Percentiles rank a stretch among this genome's conserved stretches.
phyloP scores from a whole-genome alignment of 2,329 filamentous ascomycete genomes.

The Arthrinium phaeospermum region DNA sequence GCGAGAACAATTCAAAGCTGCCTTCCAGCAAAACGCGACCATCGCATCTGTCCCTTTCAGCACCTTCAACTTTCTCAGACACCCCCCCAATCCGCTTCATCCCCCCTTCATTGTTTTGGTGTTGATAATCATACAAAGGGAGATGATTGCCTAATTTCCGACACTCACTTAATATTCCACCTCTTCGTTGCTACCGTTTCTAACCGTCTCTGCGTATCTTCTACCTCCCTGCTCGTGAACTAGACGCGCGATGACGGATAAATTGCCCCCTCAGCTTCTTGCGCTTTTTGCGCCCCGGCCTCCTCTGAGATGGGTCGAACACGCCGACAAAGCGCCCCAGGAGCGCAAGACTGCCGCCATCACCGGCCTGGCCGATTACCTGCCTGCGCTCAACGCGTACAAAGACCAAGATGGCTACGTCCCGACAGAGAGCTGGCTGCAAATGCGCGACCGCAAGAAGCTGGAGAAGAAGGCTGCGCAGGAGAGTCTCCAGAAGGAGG shows the following conservation, averaged over 20 bases:
- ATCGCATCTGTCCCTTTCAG: slow-evolving; percentile 18
- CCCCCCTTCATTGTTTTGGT: background rate
- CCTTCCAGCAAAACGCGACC: slow-evolving; percentile 10
- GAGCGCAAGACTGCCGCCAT: slow-evolving; percentile 78
- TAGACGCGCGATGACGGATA: slow-evolving; percentile 79
- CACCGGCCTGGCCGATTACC: slow-evolving; percentile 74
- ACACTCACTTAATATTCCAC: background rate
- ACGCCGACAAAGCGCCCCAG: slow-evolving; percentile 82
- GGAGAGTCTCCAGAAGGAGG: slow-evolving; percentile 68
- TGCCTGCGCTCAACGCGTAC: slow-evolving; percentile 77
- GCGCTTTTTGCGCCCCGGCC: slow-evolving; percentile 95
- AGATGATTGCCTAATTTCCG: background rate
- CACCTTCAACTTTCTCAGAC: background rate
- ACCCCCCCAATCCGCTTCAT: slow-evolving; percentile 11
- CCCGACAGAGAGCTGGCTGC: slow-evolving; percentile 91
- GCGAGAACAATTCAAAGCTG: slow-evolving; percentile 12
- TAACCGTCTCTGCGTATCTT: background rate
- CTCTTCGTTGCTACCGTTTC: background rate
- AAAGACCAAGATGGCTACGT: slow-evolving; percentile 77
- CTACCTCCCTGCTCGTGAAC: background rate
- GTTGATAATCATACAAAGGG: slow-evolving; percentile 9
- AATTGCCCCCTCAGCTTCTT: slow-evolving; percentile 89
- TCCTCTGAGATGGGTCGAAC: slow-evolving; percentile 86
- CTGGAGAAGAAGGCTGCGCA: slow-evolving; percentile 76
- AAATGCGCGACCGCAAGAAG: slow-evolving; percentile 83